Base-by-base conservation (phyloP, 176 grass and related monocot genomes). In the Lolium perenne region DNA sequence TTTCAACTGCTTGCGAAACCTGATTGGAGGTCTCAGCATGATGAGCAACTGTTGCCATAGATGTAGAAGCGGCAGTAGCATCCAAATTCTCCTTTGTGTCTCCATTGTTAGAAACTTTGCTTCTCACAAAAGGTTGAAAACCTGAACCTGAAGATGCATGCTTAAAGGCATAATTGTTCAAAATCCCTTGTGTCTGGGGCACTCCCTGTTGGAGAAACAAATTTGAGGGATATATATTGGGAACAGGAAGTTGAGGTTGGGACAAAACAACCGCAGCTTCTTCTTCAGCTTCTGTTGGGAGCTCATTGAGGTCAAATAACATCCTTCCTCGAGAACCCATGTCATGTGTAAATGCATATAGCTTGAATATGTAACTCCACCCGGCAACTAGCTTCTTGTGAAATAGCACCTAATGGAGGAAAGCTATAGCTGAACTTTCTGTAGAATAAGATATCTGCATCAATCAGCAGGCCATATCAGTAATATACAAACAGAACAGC, bases 261-360 rank as follows among this genome's bases (percentile, higher is more conserved):
- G 90, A 92, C 47, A 93, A 20, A 8, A 87, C 26, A 66, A 88
- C 62, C 8, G 74, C 77, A 83, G 77, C 81, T 76, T 95, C 86
- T 78, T 88, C 86, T 77, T 78, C 90, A 76, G 85, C 92, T 90
- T 94, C 97, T 68, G 85, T 76, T 65, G 97, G 97, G 82, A 97
- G 94, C 87, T 99, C 87, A 62, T 99, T 99, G 83, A 99, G 97
- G 79, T 99, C 97, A 88, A 99, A 99, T 80, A 99, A 79, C 82
- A 95, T 95, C 84, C 41, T 99, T 93, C 88, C 94, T 83, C 88
- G 94, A 90, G 88, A 92, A 17, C 83, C 97, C 97, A 99, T 99
- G 89, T 89, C 97, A 94, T 94, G 84, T 93, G 89, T 99, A 94
- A 88, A 97, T 91, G 92, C 94, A 99, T 99, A 99, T 93, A 95